Evolutionary conservation across 805 yeast species (phyloP).

Genomic region (Nakazawaea ishiwadae): DNA sequence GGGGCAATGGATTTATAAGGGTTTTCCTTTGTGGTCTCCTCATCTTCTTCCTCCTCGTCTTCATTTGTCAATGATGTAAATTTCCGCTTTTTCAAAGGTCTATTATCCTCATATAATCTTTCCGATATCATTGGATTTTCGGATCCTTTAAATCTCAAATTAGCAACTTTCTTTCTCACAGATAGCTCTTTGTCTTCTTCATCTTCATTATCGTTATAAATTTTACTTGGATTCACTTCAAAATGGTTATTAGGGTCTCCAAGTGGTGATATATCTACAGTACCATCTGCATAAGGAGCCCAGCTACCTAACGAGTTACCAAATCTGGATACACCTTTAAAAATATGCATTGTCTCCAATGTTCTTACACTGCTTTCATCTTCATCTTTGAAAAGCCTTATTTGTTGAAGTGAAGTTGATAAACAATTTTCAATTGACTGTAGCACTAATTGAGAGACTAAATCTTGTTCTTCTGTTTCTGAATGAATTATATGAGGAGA

Average conservation of each 20-base stretch:
- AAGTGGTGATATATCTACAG: constrained; percentile 62
- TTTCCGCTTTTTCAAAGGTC: constrained; percentile 20
- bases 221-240: constrained; percentile 21
- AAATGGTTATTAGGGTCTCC: constrained; percentile 39
- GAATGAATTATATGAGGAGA: constrained; percentile 66
- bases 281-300: constrained; percentile 67
- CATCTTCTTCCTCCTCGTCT: constrained; percentile 19
- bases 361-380: constrained; percentile 35
- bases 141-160: constrained; percentile 59
- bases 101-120: constrained; percentile 34
- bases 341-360: constrained; percentile 49
- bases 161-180: constrained; percentile 39
- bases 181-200: constrained; percentile 16
- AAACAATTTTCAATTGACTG: constrained; percentile 57
- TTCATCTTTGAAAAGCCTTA: constrained; percentile 30
- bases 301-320: constrained; percentile 65
- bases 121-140: constrained; percentile 28
- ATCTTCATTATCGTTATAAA: constrained; percentile 17
- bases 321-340: constrained; percentile 60
- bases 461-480: constrained; percentile 30
- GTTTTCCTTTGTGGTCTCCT: constrained; percentile 19
- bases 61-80: constrained; percentile 13
- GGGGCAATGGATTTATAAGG: constrained; percentile 55
- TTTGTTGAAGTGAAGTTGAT: constrained; percentile 37
- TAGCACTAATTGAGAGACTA: constrained; percentile 47